Evolutionary conservation across 371 early-diverging fungal genomes (phyloP).

Genomic region (Mortierella sp.): DNA sequence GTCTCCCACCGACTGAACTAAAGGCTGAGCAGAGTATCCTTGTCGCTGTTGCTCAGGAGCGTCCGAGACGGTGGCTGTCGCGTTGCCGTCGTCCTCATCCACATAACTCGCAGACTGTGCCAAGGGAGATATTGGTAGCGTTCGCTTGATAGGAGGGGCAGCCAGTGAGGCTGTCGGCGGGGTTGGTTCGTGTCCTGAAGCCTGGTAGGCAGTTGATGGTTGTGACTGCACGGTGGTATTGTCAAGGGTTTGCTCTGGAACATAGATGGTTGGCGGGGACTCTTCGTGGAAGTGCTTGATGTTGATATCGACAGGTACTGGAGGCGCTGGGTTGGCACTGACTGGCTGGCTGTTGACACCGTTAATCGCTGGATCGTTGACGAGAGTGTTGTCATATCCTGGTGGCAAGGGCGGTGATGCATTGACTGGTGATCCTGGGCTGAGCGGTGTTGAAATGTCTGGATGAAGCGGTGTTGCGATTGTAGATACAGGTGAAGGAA

Average conservation of each 20-base stretch:
- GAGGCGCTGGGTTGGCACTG: conserved; percentile 13
- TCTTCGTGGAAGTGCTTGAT: background rate
- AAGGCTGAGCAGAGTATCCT: conserved; percentile 14
- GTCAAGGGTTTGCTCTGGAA: background rate
- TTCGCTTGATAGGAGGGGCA: conserved; percentile 9
- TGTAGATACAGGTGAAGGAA: conserved; percentile 24
- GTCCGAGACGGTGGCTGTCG: conserved; percentile 12
- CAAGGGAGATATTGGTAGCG: conserved; percentile 23
- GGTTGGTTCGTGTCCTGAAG: background rate
- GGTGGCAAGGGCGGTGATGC: background rate
- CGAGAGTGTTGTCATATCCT: conserved; percentile 6
- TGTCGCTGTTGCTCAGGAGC: conserved; percentile 5
- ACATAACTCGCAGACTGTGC: conserved; percentile 12
- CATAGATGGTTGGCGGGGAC: background rate
- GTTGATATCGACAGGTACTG: conserved; percentile 13
- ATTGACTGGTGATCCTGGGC: conserved; percentile 3
- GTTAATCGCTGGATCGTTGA: background rate
- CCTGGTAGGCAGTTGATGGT: background rate
- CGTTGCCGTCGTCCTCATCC: conserved; percentile 30
- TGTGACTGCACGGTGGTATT: background rate
- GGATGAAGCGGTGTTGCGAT: background rate
- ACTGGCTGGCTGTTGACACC: background rate
- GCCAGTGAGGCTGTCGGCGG: background rate
- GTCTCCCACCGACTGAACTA: background rate
- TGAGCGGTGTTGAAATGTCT: conserved; percentile 24